phyloP scores from a whole-genome alignment of 495 filamentous ascomycete genomes.

The Aspergillus biplanus region DNA sequence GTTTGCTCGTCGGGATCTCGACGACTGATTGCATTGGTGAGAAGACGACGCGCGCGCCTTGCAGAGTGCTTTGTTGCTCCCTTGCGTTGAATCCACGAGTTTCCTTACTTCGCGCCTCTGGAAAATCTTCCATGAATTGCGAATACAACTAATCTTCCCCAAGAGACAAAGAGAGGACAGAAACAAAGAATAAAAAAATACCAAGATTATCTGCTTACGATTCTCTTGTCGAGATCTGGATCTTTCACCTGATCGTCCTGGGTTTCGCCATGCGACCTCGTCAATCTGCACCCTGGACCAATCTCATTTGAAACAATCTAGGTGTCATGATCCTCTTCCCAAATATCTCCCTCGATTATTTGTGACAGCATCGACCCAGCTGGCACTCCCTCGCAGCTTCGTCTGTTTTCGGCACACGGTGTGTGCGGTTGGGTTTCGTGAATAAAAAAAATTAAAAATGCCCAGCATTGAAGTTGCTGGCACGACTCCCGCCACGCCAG shows the following conservation, averaged over 20 bases:
- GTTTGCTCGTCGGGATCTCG: conserved; percentile 15
- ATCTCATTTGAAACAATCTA: conserved; percentile 26
- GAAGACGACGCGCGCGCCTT: conserved; percentile 15
- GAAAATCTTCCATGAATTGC: neutral
- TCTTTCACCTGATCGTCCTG: neutral
- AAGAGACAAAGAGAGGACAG: neutral
- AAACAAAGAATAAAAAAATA: neutral
- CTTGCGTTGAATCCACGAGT: neutral
- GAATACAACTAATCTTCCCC: neutral
- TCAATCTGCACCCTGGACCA: conserved; percentile 20
- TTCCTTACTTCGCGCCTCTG: neutral
- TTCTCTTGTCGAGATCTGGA: neutral
- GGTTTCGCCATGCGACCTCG: conserved; percentile 24
- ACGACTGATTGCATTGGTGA: neutral
- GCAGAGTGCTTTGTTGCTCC: conserved; percentile 3
- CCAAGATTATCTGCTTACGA: neutral
- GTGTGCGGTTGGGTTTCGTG: conserved; percentile 24
- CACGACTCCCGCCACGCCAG: conserved; percentile 38
- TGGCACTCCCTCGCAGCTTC: conserved; percentile 8
- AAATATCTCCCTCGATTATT: conserved; percentile 16
- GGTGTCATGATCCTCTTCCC: conserved; percentile 27
- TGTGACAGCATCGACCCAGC: conserved; percentile 14
- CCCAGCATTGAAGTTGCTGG: conserved; percentile 40
- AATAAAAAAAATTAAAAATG: conserved; percentile 36
- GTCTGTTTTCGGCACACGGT: conserved; percentile 11